phyloP scores from a whole-genome alignment of 139 green algal species.

The Dunaliella primolecta region DNA sequence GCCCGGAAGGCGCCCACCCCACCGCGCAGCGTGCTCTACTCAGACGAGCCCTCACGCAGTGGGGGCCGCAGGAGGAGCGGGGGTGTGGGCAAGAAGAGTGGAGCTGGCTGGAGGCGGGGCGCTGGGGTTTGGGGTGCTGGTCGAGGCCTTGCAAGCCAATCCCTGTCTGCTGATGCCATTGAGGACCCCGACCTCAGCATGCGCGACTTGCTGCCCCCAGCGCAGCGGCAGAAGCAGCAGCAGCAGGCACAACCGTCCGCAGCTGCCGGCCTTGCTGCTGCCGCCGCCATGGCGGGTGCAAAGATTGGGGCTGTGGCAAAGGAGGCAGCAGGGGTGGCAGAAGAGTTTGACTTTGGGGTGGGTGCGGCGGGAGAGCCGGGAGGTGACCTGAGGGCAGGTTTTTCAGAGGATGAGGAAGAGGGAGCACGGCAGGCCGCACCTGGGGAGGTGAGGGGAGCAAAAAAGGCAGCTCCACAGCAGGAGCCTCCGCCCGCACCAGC shows the following conservation, averaged over 20 bases:
- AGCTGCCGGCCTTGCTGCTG: not conserved
- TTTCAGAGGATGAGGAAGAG: not conserved
- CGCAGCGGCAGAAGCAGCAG: not conserved
- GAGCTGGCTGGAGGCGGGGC: too few species aligned
- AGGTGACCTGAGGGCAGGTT: not conserved
- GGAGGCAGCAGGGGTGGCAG: not conserved
- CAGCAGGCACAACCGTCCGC: not conserved
- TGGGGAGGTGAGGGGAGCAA: too few species aligned
- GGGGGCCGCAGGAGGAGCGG: not conserved
- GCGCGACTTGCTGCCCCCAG: not conserved
- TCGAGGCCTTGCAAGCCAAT: not conserved
- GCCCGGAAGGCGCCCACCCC: not conserved
- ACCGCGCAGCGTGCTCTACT: not conserved
- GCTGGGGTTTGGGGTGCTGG: too few species aligned
- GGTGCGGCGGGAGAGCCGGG: not conserved
- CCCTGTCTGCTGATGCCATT: not conserved
- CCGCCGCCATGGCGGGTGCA: not conserved
- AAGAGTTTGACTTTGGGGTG: not conserved
- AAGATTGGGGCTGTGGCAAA: not conserved
- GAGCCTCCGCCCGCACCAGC: too few species aligned
- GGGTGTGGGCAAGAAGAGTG: not conserved
- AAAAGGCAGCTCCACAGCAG: too few species aligned
- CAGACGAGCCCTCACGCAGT: not conserved
- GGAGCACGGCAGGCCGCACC: too few species aligned
- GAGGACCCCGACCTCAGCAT: not conserved